Conservation (phyloP, 2,329 filamentous ascomycete species). For the Cytospora leucostoma region DNA sequence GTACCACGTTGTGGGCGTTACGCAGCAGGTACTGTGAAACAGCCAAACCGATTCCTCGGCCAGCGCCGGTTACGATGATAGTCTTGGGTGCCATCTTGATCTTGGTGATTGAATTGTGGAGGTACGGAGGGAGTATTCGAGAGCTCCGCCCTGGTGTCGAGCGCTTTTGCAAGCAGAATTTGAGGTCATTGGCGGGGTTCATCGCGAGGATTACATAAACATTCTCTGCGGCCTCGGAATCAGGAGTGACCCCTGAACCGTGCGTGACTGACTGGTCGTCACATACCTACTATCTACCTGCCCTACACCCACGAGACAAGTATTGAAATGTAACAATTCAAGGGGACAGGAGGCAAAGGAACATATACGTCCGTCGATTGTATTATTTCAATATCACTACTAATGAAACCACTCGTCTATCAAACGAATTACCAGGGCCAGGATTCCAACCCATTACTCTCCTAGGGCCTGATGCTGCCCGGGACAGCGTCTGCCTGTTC, state of each 20-base stretch:
- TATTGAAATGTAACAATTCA: too few relatives aligned
- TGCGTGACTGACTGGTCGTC: background rate
- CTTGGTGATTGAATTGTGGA: background rate
- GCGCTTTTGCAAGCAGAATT: slow-evolving; percentile 12
- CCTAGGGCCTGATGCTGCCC: too few relatives aligned
- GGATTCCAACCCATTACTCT: too few relatives aligned
- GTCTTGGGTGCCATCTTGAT: slow-evolving; percentile 57
- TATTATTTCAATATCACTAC: too few relatives aligned
- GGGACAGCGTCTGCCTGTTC: too few relatives aligned
- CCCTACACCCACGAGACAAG: background rate
- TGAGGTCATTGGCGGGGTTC: slow-evolving; percentile 20
- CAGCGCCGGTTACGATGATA: slow-evolving; percentile 69
- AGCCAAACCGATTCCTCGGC: slow-evolving; percentile 63
- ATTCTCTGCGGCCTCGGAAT: background rate
- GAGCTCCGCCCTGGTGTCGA: slow-evolving; percentile 2
- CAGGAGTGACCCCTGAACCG: background rate
- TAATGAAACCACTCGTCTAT: too few relatives aligned
- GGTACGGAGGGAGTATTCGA: background rate
- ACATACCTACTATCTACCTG: too few relatives aligned
- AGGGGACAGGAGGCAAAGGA: too few relatives aligned
- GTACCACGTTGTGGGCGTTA: slow-evolving; percentile 58
- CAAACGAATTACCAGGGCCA: too few relatives aligned
- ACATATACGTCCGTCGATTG: too few relatives aligned
- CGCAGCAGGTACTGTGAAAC: slow-evolving; percentile 54
- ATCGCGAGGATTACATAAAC: slow-evolving; percentile 13